Percentiles rank a stretch among this genome's conserved stretches.
Evolutionary conservation across 2,329 filamentous ascomycete species (phyloP).

Genomic region (Bretziella fagacearum): DNA sequence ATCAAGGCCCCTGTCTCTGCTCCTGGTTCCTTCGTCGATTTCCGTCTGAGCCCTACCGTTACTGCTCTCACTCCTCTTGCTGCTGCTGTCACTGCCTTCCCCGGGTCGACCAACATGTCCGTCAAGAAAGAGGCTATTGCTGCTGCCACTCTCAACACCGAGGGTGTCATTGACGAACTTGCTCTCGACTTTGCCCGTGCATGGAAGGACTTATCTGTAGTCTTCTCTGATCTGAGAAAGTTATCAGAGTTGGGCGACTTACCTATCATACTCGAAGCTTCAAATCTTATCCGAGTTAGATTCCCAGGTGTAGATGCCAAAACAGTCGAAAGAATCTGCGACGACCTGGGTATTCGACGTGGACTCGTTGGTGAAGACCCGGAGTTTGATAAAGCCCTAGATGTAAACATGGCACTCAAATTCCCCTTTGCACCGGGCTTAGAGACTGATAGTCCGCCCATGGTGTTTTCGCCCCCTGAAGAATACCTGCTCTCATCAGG

Average conservation of each 20-base stretch:
- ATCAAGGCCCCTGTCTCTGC: slow-evolving; percentile 34
- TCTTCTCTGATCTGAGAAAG: slow-evolving; percentile 65
- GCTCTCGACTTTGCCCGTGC: slow-evolving; percentile 77
- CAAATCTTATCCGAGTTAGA: slow-evolving; percentile 55
- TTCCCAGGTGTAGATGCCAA: slow-evolving; percentile 82
- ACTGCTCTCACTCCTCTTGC: slow-evolving; percentile 66
- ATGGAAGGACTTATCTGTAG: slow-evolving; percentile 62
- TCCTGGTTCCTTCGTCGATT: slow-evolving; percentile 75
- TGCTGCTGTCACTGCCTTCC: slow-evolving; percentile 21
- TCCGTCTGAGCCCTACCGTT: slow-evolving; percentile 72
- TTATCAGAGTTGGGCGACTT: slow-evolving; percentile 67
- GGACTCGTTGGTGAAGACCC: slow-evolving; percentile 63
- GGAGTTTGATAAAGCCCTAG: slow-evolving; percentile 51
- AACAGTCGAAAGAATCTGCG: slow-evolving; percentile 66
- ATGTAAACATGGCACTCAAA: slow-evolving; percentile 55
- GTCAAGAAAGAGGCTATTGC: slow-evolving; percentile 21
- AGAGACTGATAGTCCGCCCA: not conserved
- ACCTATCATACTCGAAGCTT: slow-evolving; percentile 55
- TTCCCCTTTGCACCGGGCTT: slow-evolving; percentile 64
- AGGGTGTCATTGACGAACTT: slow-evolving; percentile 70
- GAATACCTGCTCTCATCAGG: slow-evolving; percentile 15
- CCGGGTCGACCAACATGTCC: slow-evolving; percentile 24
- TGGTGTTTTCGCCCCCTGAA: too few species aligned
- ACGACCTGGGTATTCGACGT: slow-evolving; percentile 68
- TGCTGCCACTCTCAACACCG: slow-evolving; percentile 54